Evolutionary conservation across 192 early-diverging fungal species (phyloP).

Genomic region (Backusella mclennaniae): DNA sequence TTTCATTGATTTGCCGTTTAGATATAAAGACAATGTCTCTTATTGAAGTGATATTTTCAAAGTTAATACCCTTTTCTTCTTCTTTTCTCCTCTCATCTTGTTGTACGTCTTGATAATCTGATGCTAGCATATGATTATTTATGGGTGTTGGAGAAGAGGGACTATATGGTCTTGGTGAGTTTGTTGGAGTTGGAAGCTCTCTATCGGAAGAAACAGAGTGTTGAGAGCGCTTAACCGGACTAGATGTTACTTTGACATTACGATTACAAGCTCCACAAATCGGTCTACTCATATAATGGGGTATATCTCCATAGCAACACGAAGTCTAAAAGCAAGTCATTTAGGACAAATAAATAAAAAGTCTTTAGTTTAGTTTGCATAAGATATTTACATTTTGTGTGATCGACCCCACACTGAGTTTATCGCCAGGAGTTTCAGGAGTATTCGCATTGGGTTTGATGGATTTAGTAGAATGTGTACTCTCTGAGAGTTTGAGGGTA

Average conservation of each 20-base stretch:
- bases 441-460: background rate
- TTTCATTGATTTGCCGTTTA: background rate
- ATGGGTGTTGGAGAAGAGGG: background rate
- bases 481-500: background rate
- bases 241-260: slow-evolving; percentile 5
- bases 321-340: background rate
- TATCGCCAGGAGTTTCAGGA: background rate
- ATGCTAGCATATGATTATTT: background rate
- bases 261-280: slow-evolving; percentile 12
- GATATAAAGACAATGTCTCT: background rate
- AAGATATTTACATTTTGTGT: background rate
- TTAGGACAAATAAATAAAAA: slow-evolving; percentile 1
- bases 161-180: background rate
- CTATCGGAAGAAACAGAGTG: background rate
- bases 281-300: slow-evolving; percentile 1
- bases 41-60: background rate
- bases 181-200: background rate
- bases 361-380: slow-evolving; percentile 6
- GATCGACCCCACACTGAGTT: background rate
- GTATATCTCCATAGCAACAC: background rate
- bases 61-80: background rate
- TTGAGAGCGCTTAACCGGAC: background rate
- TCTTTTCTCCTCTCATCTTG: background rate
- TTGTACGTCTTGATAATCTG: background rate
- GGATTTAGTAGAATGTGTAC: background rate